Evolutionary conservation across 768 basidiomycete species (phyloP), one percentile per base, ranked within the genome.

Genomic region (Dendrothele bispora): DNA sequence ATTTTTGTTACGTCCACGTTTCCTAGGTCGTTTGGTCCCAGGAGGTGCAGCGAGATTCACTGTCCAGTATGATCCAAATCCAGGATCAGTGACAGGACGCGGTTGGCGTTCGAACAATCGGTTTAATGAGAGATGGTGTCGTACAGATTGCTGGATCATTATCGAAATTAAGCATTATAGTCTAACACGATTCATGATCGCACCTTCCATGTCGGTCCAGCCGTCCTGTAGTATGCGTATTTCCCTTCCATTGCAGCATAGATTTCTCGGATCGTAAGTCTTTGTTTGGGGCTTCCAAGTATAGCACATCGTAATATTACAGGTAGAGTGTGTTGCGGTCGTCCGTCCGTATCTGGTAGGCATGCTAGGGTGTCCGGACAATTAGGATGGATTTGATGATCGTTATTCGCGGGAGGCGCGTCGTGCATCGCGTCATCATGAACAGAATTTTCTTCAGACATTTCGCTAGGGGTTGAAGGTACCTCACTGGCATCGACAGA

Each of bases 1-100:
- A 59, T 83, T 82, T 49, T 74, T 79, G 7, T 79, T 66, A 17
- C 85, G 75, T 21, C 87, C 87, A 48, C 89, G 80, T 61, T 91
- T 91, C 18, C 89, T 80, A 35, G 89, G 89, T 48, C 89, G 80
- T 67, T 91, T 91, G 1, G 88, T 91, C 18, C 89, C 89, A 2
- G 88, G 88, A 11, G 88, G 88, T n/a, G 89, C 89, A 39, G 79
- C 64, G 18, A 91, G 73, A 64, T 91, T 91, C n/a, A 91, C 89
- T 28, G 88, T 90, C 89, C 89, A 91, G 60, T 91, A 91, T 10
- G 88, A 91, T 18, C 89, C 89, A 61, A 90, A 89, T 14, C 89
- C 89, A 11, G 89, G 89, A 62, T 91, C 88, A 25, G 88, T 88
- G 8, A 86, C 85, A 7, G 89, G 89, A 41, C 89, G 78, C 17